phyloP scores from a whole-genome alignment of 176 grass and related monocot genomes.

The Eremochloa ophiuroides region DNA sequence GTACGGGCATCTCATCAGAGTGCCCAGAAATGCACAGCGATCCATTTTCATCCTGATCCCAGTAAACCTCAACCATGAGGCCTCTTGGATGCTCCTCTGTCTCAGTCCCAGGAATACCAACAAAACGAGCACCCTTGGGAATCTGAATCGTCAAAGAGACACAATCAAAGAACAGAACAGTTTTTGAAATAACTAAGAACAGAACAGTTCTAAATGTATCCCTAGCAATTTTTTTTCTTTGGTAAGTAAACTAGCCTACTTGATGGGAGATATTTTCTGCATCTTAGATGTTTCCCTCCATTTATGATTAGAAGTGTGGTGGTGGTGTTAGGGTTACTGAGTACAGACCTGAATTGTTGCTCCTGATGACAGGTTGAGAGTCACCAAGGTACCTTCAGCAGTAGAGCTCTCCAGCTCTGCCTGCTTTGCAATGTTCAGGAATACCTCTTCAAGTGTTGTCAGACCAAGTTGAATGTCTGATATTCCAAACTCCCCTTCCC shows the following conservation, averaged over 20 bases:
- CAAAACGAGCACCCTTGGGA: conserved; percentile 70
- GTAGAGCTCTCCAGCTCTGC: conserved; percentile 84
- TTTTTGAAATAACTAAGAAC: no score
- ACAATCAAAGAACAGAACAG: background rate
- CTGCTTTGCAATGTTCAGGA: conserved; percentile 90
- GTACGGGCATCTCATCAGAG: conserved; percentile 55
- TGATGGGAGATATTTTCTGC: background rate
- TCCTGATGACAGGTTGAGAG: conserved; percentile 66
- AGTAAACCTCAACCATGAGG: conserved; percentile 89
- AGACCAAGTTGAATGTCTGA: conserved; percentile 93
- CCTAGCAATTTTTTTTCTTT: background rate
- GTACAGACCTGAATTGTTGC: conserved; percentile 70
- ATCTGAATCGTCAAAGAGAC: conserved; percentile 47
- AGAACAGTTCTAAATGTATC: background rate
- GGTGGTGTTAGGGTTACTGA: background rate
- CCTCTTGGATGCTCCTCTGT: conserved; percentile 78
- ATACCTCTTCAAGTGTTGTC: conserved; percentile 93
- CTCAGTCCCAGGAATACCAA: conserved; percentile 91
- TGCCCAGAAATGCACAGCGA: conserved; percentile 85
- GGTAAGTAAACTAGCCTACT: background rate
- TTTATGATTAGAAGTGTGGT: background rate
- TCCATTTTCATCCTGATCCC: conserved; percentile 87
- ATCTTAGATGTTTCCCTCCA: background rate
- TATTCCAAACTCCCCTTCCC: conserved; percentile 78
- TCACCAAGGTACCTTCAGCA: conserved; percentile 71